Conservation (phyloP, 768 basidiomycete species). For the Hygrocybe punicea region DNA sequence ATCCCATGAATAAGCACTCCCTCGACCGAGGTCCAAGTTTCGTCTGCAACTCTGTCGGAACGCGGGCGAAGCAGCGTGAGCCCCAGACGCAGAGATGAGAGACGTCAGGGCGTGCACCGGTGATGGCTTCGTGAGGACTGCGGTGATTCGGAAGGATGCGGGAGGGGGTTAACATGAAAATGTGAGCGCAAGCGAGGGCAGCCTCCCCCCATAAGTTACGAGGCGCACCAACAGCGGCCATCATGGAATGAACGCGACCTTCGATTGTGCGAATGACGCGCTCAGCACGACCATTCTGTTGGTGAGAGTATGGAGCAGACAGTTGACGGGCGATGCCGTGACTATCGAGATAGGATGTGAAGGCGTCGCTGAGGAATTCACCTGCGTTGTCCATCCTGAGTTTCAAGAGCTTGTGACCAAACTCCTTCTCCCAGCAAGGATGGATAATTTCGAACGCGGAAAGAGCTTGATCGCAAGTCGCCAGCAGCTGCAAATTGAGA, state of each 20-base stretch:
- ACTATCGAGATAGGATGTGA: slow-evolving; percentile 1
- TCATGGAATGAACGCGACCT: slow-evolving; percentile 19
- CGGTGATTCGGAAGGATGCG: slow-evolving; percentile 16
- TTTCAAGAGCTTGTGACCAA: not conserved
- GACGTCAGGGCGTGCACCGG: slow-evolving; percentile 25
- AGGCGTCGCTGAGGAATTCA: not conserved
- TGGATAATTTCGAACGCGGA: not conserved
- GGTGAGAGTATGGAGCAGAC: slow-evolving; percentile 28
- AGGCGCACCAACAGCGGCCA: slow-evolving; percentile 20
- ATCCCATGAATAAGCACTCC: slow-evolving; percentile 25
- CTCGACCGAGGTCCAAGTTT: slow-evolving; percentile 23
- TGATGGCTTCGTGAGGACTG: slow-evolving; percentile 20
- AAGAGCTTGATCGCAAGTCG: not conserved
- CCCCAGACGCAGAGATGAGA: slow-evolving; percentile 30
- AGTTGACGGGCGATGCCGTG: slow-evolving; percentile 23
- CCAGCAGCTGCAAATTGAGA: not conserved
- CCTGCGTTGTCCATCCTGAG: slow-evolving; percentile 4
- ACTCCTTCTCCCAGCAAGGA: not conserved
- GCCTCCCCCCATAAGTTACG: slow-evolving; percentile 23
- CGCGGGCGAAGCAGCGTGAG: slow-evolving; percentile 29
- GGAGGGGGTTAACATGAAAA: slow-evolving; percentile 23
- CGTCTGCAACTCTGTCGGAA: slow-evolving; percentile 21
- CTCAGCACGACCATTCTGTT: slow-evolving; percentile 33
- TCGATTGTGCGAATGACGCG: slow-evolving; percentile 26
- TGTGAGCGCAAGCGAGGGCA: slow-evolving; percentile 15